Base-by-base conservation (phyloP, 2,329 filamentous ascomycete genomes). In the Pseudogymnoascus sp. region DNA sequence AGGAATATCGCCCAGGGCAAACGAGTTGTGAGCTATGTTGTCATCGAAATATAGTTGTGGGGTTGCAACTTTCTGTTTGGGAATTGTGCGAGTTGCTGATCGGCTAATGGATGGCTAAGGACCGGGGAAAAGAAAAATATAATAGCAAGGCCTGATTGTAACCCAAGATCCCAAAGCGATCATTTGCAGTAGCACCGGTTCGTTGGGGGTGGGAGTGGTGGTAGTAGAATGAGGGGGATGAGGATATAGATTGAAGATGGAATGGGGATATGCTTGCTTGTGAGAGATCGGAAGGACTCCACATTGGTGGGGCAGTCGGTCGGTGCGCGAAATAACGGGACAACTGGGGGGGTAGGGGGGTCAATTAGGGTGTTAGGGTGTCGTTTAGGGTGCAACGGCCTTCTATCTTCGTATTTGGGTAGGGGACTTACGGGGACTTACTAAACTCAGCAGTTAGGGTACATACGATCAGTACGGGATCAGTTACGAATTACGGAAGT, bases 21-120 rank as follows among this genome's bases (percentile, higher is more conserved):
- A 41, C 58, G 58, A 28, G 39, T 60, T 25, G 33, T 38, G 38
- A 60, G 33, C 58, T 60, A 60, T 41, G 58, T 60, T 60, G 58
- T 38, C 58, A 60, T 60, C 35, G 38, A 41, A 60, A 38, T 60
- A 41, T 39, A 30, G 58, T 60, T 38, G 49, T 55, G 49, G 49
- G 49, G 49, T 55, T 55, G 28, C 28, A 55, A 55, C 49, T 55
- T 55, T 55, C 28, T 35, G 49, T 55, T 55, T 35, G 49, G 28
- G 19, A 25, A 41, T 60, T 60, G 35, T 60, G 58, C 58, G 58
- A 39, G 33, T 60, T 38, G 58, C 58, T 38, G 14, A 60, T 60
- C 49, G 49, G 49, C 49, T 55, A 55, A 55, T 22, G 16, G 28
- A 55, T 55, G 49, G 28, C 49, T 35, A 55, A 14, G 49, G 49